Evolutionary conservation across 2,329 filamentous ascomycete species (phyloP), one percentile per base, ranked within the genome.

Genomic region (Coniosporium tulheliwenetii): DNA sequence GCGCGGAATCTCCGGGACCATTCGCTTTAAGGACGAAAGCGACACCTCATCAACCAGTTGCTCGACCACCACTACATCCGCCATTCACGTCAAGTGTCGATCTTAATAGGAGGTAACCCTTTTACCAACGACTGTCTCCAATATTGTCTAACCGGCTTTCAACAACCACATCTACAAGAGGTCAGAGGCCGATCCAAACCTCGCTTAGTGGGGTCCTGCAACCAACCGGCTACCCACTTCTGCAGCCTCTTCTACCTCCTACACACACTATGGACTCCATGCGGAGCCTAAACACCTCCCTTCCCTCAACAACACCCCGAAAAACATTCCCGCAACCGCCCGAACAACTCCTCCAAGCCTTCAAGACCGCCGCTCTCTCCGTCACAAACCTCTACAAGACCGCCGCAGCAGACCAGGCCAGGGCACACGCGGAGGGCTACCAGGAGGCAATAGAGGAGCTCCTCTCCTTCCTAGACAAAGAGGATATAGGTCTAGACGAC

Each of bases 321-420:
- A 48, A 50, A 36, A 50, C 57, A 13, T 26, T 26, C 19, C 46
- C 51, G 19, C 58, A 62, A 48, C 60, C 52, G 36, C 52, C 46
- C 44, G 48, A 53, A 32, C 57, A 67, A 55, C 76, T 95, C 38
- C 76, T 95, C 43, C 80, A 89, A 51, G 80, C 85, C 43, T 98
- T 98, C 71, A 91, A 86, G 60, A 78, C 82, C 12, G 91, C 91
- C 30, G 91, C 91, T 14, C 71, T 95, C 30, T 93, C 86, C 5
- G 87, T 96, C 41, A 96, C 91, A 38, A 94, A 93, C 54, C 77
- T 98, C 10, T 96, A 96, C 67, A 95, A 94, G 63, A 87, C 80
- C 33, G 89, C 89, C 2, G 81, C 84, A 10, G 70, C 77, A 30
- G 82, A 84, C 38, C 79, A 91, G 57, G 71, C 79, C 39, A 79